Conservation (phyloP, 2,329 filamentous ascomycete genomes). For the Xylogone sp. region DNA sequence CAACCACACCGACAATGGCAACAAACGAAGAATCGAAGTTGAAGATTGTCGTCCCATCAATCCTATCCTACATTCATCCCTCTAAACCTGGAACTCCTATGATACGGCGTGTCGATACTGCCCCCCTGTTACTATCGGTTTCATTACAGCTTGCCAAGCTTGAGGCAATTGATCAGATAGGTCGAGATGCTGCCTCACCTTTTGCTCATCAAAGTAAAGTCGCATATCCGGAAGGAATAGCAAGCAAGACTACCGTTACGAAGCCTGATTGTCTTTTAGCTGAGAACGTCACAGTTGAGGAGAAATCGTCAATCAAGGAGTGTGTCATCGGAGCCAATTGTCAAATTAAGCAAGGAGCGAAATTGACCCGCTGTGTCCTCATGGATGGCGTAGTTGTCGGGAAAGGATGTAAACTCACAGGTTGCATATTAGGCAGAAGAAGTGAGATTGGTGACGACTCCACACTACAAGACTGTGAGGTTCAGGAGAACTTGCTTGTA, state of each 20-base stretch:
- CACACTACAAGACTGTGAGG: conserved; percentile 83
- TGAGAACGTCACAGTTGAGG: conserved; percentile 84
- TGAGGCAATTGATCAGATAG: conserved; percentile 63
- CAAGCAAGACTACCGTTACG: conserved; percentile 76
- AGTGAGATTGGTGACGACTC: conserved; percentile 79
- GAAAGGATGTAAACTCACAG: conserved; percentile 78
- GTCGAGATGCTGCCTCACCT: conserved; percentile 56
- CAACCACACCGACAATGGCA: background rate
- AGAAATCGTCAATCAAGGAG: conserved; percentile 90
- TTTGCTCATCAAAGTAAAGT: conserved; percentile 79
- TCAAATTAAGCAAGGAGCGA: conserved; percentile 80
- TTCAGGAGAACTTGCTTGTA: conserved; percentile 84
- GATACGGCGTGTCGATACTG: conserved; percentile 84
- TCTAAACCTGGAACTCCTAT: conserved; percentile 51
- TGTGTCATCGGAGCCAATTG: conserved; percentile 84
- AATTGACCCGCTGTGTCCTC: conserved; percentile 79
- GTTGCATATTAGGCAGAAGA: conserved; percentile 79
- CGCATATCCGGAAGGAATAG: conserved; percentile 78
- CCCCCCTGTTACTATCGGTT: conserved; percentile 73
- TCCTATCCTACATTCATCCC: conserved; percentile 80
- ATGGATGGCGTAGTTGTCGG: conserved; percentile 91
- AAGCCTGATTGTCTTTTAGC: conserved; percentile 78
- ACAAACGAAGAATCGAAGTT: conserved; percentile 11
- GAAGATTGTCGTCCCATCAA: conserved; percentile 58
- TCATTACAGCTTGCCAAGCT: conserved; percentile 86